Conservation (phyloP, 352 stramenopile species). For the Pythium chondricola region DNA sequence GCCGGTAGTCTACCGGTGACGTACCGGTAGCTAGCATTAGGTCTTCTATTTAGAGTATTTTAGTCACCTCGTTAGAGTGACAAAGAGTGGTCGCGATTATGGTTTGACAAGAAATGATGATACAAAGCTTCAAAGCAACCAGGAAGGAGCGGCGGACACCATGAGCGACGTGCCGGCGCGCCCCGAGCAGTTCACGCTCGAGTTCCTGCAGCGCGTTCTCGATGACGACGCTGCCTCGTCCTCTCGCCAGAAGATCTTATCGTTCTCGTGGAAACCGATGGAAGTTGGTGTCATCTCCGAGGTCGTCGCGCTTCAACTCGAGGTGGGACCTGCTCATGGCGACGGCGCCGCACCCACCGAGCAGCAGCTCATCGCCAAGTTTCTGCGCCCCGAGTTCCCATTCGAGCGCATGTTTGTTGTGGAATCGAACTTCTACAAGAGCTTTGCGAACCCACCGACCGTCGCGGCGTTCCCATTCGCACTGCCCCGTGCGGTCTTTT, state of each 20-base stretch:
- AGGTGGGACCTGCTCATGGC: background rate
- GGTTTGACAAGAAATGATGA: background rate
- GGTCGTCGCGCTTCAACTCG: conserved; percentile 42
- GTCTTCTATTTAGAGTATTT: no score
- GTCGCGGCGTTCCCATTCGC: conserved; percentile 42
- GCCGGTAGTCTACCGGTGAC: no score
- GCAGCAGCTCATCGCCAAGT: conserved; percentile 62
- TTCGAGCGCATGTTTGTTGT: conserved; percentile 79
- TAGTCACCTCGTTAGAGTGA: no score
- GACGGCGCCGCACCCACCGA: conserved; percentile 4
- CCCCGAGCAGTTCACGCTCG: conserved; percentile 31
- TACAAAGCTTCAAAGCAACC: no score
- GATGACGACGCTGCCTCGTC: conserved; percentile 6
- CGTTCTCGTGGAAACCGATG: conserved; percentile 57
- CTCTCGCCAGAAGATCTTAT: conserved; percentile 19
- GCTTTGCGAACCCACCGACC: conserved; percentile 23
- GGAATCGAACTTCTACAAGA: conserved; percentile 68
- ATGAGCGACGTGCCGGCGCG: conserved; percentile 7
- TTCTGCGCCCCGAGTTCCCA: conserved; percentile 67
- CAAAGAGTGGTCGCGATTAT: no score
- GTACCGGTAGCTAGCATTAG: no score
- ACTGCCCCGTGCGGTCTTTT: conserved; percentile 46
- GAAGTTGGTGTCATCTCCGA: conserved; percentile 77
- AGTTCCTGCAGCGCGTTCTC: conserved; percentile 35
- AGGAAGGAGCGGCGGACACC: background rate